Evolutionary conservation across 2,329 filamentous ascomycete genomes (phyloP).

Genomic region (Penicillium decumbens): DNA sequence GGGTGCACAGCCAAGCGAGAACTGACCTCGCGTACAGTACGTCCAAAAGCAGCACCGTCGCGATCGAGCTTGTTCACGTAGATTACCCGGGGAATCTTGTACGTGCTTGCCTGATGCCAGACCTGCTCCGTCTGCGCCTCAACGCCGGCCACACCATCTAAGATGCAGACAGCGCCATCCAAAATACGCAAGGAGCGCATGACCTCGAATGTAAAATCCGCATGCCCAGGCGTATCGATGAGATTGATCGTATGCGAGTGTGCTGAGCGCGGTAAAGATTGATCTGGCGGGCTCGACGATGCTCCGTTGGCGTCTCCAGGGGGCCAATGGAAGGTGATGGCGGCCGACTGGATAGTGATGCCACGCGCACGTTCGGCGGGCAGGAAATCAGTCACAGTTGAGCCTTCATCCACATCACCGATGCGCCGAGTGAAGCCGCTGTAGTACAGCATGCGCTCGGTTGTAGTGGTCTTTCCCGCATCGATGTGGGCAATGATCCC

Average conservation of each 20-base stretch:
- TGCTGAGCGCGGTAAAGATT: slow-evolving; percentile 48
- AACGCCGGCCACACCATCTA: slow-evolving; percentile 87
- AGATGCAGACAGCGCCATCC: slow-evolving; percentile 86
- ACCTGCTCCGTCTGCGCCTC: slow-evolving; percentile 97
- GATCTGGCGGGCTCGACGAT: slow-evolving; percentile 24
- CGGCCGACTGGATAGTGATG: slow-evolving; percentile 96
- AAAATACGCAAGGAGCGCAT: slow-evolving; percentile 82
- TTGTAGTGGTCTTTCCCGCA: slow-evolving; percentile 97
- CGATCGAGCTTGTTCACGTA: slow-evolving; percentile 84
- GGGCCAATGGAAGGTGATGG: slow-evolving; percentile 93
- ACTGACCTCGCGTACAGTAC: slow-evolving; percentile 81
- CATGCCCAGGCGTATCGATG: slow-evolving; percentile 94
- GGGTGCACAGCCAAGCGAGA: slow-evolving; percentile 76
- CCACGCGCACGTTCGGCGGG: slow-evolving; percentile 86
- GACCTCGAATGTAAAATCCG: slow-evolving; percentile 96
- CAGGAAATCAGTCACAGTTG: slow-evolving; percentile 94
- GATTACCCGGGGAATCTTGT: slow-evolving; percentile 75
- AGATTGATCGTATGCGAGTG: slow-evolving; percentile 72
- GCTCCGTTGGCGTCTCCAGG: slow-evolving; percentile 37
- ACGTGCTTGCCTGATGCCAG: slow-evolving; percentile 83
- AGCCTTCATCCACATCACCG: slow-evolving; percentile 93
- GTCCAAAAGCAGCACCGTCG: slow-evolving; percentile 74
- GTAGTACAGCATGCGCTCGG: slow-evolving; percentile 98
- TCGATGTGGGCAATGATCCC: slow-evolving; percentile 99
- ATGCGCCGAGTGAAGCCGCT: slow-evolving; percentile 83